Base-by-base conservation (phyloP, 257 asterid genomes). In the Jaltomata sinuosa region DNA sequence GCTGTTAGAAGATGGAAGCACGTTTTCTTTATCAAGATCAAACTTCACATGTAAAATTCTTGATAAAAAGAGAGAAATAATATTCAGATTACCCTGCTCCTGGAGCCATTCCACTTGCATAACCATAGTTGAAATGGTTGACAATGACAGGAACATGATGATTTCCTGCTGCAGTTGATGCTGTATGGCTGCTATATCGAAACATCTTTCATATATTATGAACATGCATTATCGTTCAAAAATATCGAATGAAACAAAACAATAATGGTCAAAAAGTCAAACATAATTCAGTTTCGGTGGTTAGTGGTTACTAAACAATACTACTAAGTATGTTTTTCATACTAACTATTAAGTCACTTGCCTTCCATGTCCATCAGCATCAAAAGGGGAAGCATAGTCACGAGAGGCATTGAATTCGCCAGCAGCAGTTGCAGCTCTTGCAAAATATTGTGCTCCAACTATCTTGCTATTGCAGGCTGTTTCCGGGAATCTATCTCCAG, bases 311-410 rank as follows among this genome's bases (percentile, higher is more conserved):
- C 77, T 68, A 18, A 34, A 32, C 27, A 32, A 32, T 18, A 67
- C 77, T 8, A 40, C 77, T 9, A 18, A 32, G 25, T 67, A 34
- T 67, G 77, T 0, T 19, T 5, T 25, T 42, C 27, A 3, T 49
- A 47, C 12, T 61, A n/a, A n/a, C 14, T n/a, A 57, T 57, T 57
- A 71, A 77, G 81, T 14, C 3, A 85, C 92, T 88, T 87, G 86
- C 95, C 97, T 92, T 89, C 96, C 97, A 81, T 92, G 97, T 10
- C 97, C 97, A 89, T 93, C 96, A 29, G 93, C 91, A 55, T 93
- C 96, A 83, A 88, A 93, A 31, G 95, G 96, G 18, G 95, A 93
- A 62, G 93, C 90, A 83, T 82, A 84, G 84, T 92, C 93, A 8
- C 88, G 92, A 8, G 94, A 86, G 40, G 85, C 85, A 68, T 91